These are phyloP conservation scores for Populus deltoides DNA, from an alignment of 345 rosid species.

Conservation along the genomic window DNA sequence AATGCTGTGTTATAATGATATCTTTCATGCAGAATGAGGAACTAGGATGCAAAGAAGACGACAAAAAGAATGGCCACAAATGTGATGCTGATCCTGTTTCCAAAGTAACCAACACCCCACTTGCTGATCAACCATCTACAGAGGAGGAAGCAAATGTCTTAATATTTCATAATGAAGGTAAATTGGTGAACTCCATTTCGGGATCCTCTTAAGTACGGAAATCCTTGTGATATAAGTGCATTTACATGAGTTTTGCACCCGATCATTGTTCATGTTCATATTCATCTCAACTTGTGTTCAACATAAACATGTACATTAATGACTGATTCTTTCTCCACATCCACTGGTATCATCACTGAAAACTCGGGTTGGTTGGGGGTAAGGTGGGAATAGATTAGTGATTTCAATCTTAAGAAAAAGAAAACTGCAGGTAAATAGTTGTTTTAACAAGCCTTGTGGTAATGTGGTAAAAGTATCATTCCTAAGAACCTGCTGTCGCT, in stretches of 20 bases:
- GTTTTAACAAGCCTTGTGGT: no score
- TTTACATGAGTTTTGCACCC: background rate
- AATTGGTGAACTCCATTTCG: conserved; percentile 38
- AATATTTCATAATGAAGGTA: conserved; percentile 53
- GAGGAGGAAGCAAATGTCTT: conserved; percentile 35
- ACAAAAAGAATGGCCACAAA: conserved; percentile 21
- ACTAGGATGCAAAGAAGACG: conserved; percentile 36
- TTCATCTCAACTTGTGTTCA: no score
- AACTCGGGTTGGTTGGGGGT: no score
- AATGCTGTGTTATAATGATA: background rate
- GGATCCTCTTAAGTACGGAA: background rate
- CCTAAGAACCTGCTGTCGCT: no score
- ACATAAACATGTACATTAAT: no score
- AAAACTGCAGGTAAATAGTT: no score
- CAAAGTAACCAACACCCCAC: conserved; percentile 8
- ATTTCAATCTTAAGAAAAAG: no score
- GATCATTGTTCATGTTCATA: background rate
- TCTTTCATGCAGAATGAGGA: conserved; percentile 42
- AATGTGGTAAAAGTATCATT: no score
- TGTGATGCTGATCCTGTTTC: conserved; percentile 16
- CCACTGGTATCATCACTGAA: no score
- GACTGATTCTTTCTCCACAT: no score
- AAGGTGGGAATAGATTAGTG: no score
- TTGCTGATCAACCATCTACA: conserved; percentile 24
- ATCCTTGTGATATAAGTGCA: background rate